phyloP scores from a whole-genome alignment of 768 basidiomycete species.

The Butyriboletus loyo region DNA sequence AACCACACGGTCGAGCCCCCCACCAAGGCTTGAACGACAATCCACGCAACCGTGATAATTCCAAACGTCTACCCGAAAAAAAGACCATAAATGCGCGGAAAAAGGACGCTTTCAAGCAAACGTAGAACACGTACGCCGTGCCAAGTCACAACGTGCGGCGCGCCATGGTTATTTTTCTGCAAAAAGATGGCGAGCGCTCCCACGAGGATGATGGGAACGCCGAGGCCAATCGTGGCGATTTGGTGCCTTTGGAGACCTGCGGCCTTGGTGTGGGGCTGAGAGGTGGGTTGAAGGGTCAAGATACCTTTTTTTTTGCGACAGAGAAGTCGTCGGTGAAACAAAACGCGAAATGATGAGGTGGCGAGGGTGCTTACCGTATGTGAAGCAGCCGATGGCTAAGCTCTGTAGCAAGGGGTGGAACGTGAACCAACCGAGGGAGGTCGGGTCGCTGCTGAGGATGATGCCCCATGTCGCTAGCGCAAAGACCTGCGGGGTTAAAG shows the following conservation, averaged over 20 bases:
- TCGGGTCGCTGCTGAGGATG: constrained; percentile 45
- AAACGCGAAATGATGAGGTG: neutral
- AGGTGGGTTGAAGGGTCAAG: constrained; percentile 72
- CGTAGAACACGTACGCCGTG: constrained; percentile 54
- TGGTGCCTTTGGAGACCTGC: constrained; percentile 73
- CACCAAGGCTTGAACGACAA: constrained; percentile 54
- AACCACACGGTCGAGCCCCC: constrained; percentile 82
- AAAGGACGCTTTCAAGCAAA: neutral
- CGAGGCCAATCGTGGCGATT: constrained; percentile 51
- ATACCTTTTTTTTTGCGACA: constrained; percentile 47
- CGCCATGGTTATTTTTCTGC: constrained; percentile 53
- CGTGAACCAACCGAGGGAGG: constrained; percentile 55
- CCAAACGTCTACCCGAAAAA: constrained; percentile 53
- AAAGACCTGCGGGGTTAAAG: constrained; percentile 33
- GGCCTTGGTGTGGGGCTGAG: constrained; percentile 59
- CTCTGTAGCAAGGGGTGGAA: constrained; percentile 65
- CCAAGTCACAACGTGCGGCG: constrained; percentile 67
- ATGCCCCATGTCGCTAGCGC: constrained; percentile 43
- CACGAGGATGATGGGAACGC: constrained; percentile 53
- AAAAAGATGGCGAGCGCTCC: constrained; percentile 62
- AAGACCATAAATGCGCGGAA: neutral
- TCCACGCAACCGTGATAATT: constrained; percentile 57
- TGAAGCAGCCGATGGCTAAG: constrained; percentile 52
- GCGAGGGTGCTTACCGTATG: constrained; percentile 49
- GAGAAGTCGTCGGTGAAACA: neutral